Evolutionary conservation across 1,139 yeast genomes (phyloP), one percentile per base, ranked within the genome.

Genomic region (Pichia cactophila): DNA sequence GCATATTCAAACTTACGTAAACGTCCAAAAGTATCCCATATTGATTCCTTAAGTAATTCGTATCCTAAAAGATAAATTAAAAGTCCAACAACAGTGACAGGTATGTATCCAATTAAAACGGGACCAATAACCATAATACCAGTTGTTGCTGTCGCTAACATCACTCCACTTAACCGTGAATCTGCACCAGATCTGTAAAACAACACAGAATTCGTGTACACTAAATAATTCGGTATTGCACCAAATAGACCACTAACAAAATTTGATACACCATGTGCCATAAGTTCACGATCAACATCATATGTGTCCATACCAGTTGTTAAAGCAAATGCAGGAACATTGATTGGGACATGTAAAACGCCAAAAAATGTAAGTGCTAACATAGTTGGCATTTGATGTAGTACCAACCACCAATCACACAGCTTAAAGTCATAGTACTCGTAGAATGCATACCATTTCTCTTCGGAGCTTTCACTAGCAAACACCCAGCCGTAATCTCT

Each of bases 141-240:
- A 17, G 77, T 78, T 0, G 98, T 92, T 1, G 92, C 94, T 2
- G 78, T 57, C 0, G 97, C 96, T 50, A 92, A 73, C 73, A 92
- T 70, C 14, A 89, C 74, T 14, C 98, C 98, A 5, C 97, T 94
- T 31, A 86, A 65, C 43, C 96, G 71, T 41, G 88, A 84, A 60
- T 89, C 94, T 1, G 96, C 97, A 38, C 98, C 98, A 4, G 96
- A 94, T 56, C 95, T 75, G 55, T 90, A 89, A 64, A 92, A 92
- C 45, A 92, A 69, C 17, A 92, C 88, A 33, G 95, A 85, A 67
- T 92, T 92, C 10, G 98, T 92, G 66, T 92, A 92, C 11, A 92
- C 98, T 61, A 92, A 71, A 64, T 92, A 92, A 66, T 92, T 92
- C 64, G 90, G 97, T 54, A 92, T 88, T 5, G 95, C 83, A 0